Evolutionary conservation across 2,329 filamentous ascomycete species (phyloP).

Genomic region (Aspergillus sp.): DNA sequence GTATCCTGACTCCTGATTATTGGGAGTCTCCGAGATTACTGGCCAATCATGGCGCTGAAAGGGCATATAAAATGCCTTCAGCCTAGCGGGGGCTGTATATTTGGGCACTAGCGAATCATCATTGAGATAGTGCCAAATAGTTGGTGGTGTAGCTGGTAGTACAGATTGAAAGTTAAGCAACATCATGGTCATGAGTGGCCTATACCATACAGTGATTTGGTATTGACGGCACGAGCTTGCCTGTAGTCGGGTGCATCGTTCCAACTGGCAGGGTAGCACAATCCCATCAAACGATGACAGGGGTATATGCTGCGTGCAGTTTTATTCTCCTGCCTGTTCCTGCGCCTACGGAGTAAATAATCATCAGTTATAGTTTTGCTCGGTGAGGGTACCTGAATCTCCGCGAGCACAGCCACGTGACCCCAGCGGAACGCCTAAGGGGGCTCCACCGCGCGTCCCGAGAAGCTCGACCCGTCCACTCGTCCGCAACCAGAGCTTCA

Average conservation of each 20-base stretch:
- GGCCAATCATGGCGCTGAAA: background rate
- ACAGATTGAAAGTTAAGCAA: background rate
- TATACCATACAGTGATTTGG: background rate
- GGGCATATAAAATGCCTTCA: background rate
- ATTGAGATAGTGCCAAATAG: slow-evolving; percentile 2
- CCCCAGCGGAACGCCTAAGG: background rate
- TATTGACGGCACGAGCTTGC: background rate
- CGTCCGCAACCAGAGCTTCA: slow-evolving; percentile 13
- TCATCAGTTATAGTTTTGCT: too few relatives aligned
- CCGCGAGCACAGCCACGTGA: background rate
- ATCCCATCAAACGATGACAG: background rate
- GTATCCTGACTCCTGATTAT: too few relatives aligned
- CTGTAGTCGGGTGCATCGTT: too few relatives aligned
- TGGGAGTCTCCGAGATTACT: background rate
- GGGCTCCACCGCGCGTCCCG: slow-evolving; percentile 11
- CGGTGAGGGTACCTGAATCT: background rate
- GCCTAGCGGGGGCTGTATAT: background rate
- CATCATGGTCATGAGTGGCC: background rate
- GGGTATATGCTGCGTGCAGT: background rate
- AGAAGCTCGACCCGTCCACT: slow-evolving; percentile 6
- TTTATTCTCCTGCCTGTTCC: background rate
- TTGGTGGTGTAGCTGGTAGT: background rate
- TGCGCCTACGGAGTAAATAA: background rate
- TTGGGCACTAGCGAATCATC: background rate
- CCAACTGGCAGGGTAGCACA: background rate